phyloP scores from a whole-genome alignment of 78 protist genomes.

The slime mould (Dictyostelium discoideum) region DNA sequence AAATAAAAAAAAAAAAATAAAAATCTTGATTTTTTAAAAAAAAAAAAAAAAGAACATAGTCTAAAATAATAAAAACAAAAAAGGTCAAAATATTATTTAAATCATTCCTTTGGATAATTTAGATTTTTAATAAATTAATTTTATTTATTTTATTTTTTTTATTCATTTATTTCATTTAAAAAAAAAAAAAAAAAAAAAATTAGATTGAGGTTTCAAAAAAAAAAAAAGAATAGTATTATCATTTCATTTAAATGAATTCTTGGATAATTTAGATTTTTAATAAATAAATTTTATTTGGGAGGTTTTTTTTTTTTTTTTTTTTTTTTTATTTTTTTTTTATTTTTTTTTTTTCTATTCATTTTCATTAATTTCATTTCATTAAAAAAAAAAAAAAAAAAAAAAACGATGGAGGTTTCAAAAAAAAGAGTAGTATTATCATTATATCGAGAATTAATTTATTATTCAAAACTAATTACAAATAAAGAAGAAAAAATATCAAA shows the following conservation, averaged over 20 bases:
- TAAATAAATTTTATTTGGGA: neutral
- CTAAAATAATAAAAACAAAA: too few species aligned
- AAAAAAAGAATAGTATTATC: too few species aligned
- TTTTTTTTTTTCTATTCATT: neutral
- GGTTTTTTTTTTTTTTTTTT: too few species aligned
- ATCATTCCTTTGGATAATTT: too few species aligned
- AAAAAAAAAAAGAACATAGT: too few species aligned
- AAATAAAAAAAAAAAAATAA: neutral
- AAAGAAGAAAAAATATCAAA: neutral
- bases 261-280: too few species aligned
- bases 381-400: too few species aligned
- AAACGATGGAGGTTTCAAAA: neutral
- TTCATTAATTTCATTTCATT: neutral
- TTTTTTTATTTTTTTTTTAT: neutral
- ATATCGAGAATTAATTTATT: constrained; percentile 29
- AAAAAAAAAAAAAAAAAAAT: too few species aligned
- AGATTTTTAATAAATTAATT: too few species aligned
- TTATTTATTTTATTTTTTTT: too few species aligned
- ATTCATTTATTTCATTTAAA: neutral
- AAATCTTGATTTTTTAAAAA: too few species aligned
- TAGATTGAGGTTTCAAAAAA: neutral
- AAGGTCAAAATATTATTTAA: neutral
- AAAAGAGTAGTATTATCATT: constrained; percentile 21
- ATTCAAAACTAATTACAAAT: neutral
- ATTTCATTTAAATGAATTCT: too few species aligned